Evolutionary conservation across 2,329 filamentous ascomycete genomes (phyloP), one percentile per base, ranked within the genome.

Genomic region (Tolypocladium capitatum): DNA sequence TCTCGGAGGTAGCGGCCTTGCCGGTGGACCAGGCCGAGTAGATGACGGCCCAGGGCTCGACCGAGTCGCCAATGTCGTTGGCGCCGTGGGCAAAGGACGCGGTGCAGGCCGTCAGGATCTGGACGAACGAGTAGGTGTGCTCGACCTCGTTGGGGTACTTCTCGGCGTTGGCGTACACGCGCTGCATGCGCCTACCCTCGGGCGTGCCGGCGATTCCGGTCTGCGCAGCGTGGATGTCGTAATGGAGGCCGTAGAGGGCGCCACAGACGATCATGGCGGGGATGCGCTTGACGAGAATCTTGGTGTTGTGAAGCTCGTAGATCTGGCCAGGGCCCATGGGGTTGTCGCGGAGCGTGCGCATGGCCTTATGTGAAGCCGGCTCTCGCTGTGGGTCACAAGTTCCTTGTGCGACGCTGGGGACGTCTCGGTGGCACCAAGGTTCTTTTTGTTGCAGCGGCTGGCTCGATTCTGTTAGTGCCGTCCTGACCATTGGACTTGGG

Each of bases 61-160:
- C 81, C 0, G 82, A 76, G 68, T 86, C 86, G 32, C 80, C 81
- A 47, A 87, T 80, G 58, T 89, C 84, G 62, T 89, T 88, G 61
- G 84, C 82, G 49, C 84, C 84, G 69, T 89, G 83, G 1, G 81
- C 81, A 56, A 86, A 86, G 2, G 81, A 84, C 31, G 82, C 82
- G 49, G 82, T 85, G 68, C 80, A 83, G 49, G 83, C 83, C 31
- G 81, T 83, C 49, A 83, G 61, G 50, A 84, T 60, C 60, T 83
- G 80, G 54, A 83, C 71, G 56, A 81, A 84, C 4, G 78, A 81
- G 67, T 83, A 85, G 8, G 74, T 70, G 62, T 84, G 77, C 67
- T 86, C 83, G 47, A 83, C 78, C 59, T 85, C 79, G 60, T 84
- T 84, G 54, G 77, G 67, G 58, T 84, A 85, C 63, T 84, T 83